phyloP scores from a whole-genome alignment of 305 asterid genomes.

The Vinca major region DNA sequence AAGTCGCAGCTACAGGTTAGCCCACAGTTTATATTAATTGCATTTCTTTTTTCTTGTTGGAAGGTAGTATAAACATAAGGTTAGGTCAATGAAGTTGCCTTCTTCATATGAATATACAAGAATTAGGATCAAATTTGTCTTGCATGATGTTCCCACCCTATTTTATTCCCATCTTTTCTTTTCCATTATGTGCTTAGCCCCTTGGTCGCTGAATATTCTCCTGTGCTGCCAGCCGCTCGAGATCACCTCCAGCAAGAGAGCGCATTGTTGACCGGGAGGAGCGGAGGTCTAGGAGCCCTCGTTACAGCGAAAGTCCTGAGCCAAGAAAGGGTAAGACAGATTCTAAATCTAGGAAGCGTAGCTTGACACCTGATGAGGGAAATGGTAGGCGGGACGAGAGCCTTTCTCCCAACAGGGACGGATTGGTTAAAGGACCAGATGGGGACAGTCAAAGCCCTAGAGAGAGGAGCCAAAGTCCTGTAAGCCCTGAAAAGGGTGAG shows the following conservation, averaged over 20 bases:
- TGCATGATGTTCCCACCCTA: background rate
- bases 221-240: constrained; percentile 48
- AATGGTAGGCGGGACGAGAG: constrained; percentile 32
- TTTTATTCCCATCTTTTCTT: background rate
- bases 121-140: background rate
- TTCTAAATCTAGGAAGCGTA: constrained; percentile 45
- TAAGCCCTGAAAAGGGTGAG: constrained; percentile 19
- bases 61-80: background rate
- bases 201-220: background rate
- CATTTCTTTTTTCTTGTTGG: background rate
- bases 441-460: constrained; percentile 39
- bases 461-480: constrained; percentile 52
- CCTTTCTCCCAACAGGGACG: constrained; percentile 28
- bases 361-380: constrained; percentile 48
- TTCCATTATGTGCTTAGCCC: background rate
- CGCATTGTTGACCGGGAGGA: constrained; percentile 42
- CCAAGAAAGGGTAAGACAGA: constrained; percentile 32
- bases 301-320: constrained; percentile 35
- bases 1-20: constrained; percentile 80
- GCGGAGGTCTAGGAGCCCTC: constrained; percentile 55
- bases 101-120: too few species aligned
- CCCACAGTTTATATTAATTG: background rate
- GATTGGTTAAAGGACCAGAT: constrained; percentile 33
- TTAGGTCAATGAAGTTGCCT: background rate
- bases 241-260: constrained; percentile 66